Evolutionary conservation across 768 basidiomycete genomes (phyloP), one percentile per base, ranked within the genome.

Genomic region (Trametes gibbosa): DNA sequence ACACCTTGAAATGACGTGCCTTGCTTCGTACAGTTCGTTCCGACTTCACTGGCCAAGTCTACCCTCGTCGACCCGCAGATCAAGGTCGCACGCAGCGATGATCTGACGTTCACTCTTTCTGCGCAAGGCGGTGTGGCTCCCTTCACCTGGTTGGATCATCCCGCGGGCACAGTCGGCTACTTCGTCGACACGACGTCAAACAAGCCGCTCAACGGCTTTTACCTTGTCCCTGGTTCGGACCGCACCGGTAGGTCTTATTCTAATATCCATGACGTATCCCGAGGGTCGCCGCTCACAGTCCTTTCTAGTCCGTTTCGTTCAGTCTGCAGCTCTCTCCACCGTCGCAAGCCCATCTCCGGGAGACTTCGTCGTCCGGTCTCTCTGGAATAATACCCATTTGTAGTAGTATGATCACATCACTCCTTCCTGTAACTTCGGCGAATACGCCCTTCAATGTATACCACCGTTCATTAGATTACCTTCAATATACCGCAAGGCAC

Each of bases 141-240:
- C 0, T 84, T 80, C 79, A 79, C 82, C 5, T 84, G 83, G 82
- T 69, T 85, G 1, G 84, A 84, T 51, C 82, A 84, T 66, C 82
- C 82, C 0, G 70, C 73, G 0, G 81, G 80, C n/a, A 84, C 81
- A 0, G 71, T 84, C 0, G 84, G 83, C 10, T 70, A 78, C 37
- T 84, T 84, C 64, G 68, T 78, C 40, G 81, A 84, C 59, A 66
- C 62, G 19, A 51, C 54, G 12, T 81, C 77, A 0, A 73, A 73
- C 0, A 27, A 70, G 8, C 79, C 80, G 0, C 69, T 72, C 12
- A 84, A 84, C 55, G 83, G 79, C 1, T 84, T 82, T 66, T 82
- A 79, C 66, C 76, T 84, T 9, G 62, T 84, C 29, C 84, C 84
- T 2, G 81, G 81, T 0, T 72, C 76, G 14, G 78, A 81, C 45